Conservation (phyloP, 495 filamentous ascomycete genomes). For the Oidiodendron maius region DNA sequence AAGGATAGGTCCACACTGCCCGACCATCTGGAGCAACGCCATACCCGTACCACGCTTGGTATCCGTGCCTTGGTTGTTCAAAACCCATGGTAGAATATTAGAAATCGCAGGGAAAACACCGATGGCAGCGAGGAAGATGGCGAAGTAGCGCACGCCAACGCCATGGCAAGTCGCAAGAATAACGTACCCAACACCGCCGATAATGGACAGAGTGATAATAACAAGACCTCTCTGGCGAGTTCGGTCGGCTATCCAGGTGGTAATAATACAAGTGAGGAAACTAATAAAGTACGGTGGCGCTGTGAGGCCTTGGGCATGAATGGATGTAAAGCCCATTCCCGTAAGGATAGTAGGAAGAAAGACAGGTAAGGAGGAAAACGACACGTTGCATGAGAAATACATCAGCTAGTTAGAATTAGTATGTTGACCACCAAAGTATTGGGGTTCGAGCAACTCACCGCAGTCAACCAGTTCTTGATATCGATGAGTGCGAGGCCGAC, state of each 20-base stretch:
- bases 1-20: conserved; percentile 64
- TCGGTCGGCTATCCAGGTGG: conserved; percentile 67
- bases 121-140: conserved; percentile 60
- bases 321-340: conserved; percentile 66
- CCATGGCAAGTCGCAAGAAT: conserved; percentile 41
- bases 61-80: conserved; percentile 69
- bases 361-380: conserved; percentile 75
- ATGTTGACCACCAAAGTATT: neutral
- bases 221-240: conserved; percentile 63
- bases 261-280: conserved; percentile 62
- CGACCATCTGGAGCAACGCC: conserved; percentile 60
- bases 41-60: conserved; percentile 64
- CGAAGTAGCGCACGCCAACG: conserved; percentile 58
- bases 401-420: conserved; percentile 17
- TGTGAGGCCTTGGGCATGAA: conserved; percentile 72
- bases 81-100: conserved; percentile 63
- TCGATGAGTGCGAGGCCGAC: conserved; percentile 48
- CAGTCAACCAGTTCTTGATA: conserved; percentile 26
- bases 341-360: conserved; percentile 76
- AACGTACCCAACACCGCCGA: conserved; percentile 70
- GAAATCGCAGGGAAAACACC: conserved; percentile 60
- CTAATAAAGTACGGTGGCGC: conserved; percentile 78
- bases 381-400: conserved; percentile 51
- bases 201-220: conserved; percentile 52
- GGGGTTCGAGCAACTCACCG: neutral